A percentile compares a stretch with the other conserved stretches of the same genome.
phyloP scores from a whole-genome alignment of 805 yeast genomes.

The Myxozyma lipomycoides region DNA sequence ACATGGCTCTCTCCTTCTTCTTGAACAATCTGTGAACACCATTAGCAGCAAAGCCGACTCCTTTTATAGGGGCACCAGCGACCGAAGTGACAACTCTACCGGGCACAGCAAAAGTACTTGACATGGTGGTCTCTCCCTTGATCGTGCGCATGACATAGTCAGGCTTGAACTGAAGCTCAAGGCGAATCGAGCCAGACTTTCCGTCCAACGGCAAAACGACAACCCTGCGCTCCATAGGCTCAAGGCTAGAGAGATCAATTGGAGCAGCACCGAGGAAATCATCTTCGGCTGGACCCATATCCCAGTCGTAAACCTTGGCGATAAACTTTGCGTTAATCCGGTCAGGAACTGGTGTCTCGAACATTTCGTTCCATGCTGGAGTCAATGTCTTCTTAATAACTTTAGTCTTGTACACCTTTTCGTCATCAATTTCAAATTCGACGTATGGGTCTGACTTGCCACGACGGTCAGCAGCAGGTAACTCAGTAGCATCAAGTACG shows the following conservation, averaged over 20 bases:
- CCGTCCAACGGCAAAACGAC: slow-evolving; percentile 52
- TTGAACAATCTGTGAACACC: slow-evolving; percentile 34
- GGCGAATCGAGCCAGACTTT: slow-evolving; percentile 57
- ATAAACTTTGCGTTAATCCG: slow-evolving; percentile 57
- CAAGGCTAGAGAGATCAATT: slow-evolving; percentile 56
- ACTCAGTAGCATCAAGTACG: slow-evolving; percentile 58
- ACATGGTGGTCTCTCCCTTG: slow-evolving; percentile 20
- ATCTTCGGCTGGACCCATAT: slow-evolving; percentile 80
- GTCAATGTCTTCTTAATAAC: slow-evolving; percentile 79
- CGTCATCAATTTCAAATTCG: slow-evolving; percentile 63
- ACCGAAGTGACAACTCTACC: slow-evolving; percentile 45
- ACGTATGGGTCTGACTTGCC: slow-evolving; percentile 94
- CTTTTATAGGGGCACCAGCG: slow-evolving; percentile 50
- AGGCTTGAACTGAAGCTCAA: slow-evolving; percentile 64
- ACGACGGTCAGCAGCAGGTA: slow-evolving; percentile 75
- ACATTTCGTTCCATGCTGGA: slow-evolving; percentile 83
- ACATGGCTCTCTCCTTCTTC: slow-evolving; percentile 6
- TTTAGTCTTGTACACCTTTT: slow-evolving; percentile 65
- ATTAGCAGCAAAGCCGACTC: slow-evolving; percentile 49
- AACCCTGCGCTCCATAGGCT: slow-evolving; percentile 53
- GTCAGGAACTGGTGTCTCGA: slow-evolving; percentile 53
- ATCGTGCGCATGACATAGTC: slow-evolving; percentile 48
- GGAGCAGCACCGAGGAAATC: slow-evolving; percentile 70
- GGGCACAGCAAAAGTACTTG: slow-evolving; percentile 32
- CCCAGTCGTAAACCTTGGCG: slow-evolving; percentile 81